Evolutionary conservation across 495 filamentous ascomycete genomes (phyloP), one percentile per base, ranked within the genome.

Genomic region (Aspergillus egyptiacus): DNA sequence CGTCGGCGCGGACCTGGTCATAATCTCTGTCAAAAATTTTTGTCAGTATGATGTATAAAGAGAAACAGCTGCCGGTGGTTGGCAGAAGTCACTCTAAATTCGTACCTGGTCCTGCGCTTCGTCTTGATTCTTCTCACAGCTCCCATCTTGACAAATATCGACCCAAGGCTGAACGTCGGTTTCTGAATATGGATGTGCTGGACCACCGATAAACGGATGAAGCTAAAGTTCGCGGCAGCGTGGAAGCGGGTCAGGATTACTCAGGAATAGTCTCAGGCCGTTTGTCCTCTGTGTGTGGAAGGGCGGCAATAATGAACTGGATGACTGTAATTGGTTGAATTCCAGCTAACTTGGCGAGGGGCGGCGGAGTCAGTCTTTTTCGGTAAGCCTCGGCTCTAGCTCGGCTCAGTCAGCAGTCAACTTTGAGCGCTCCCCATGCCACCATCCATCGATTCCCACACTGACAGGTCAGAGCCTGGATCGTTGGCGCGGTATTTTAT

Each of bases 1-100:
- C 69, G 65, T 98, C 93, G 36, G 80, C 79, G 55, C 87, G 76
- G 63, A 96, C 77, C 67, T 96, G 93, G 63, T 98, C 91, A 56
- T 95, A 76, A 67, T 88, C 90, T 64, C 87, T 90, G 56, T 8
- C 24, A 41, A 42, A 10, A 40, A 22, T 27, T 5, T 18, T 42
- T 27, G 46, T 41, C 10, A 24, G n/a, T 38, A 18, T 22, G 11
- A 23, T 23, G 44, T 27, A 30, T 31, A 2, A 46, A 31, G 20
- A 47, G 11, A 5, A 6, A 4, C 2, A 20, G 8, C 17, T 22
- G 8, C 28, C 41, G 28, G 28, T 3, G 5, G 17, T 19, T 42
- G 17, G n/a, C 17, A 20, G 31, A 18, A 32, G 14, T 2, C 3
- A 5, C 17, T 2, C 42, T 14, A 17, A 32, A 46, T 25, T 14